These are phyloP conservation scores for Sclerotinia trifoliorum DNA, from an alignment of 2,329 filamentous ascomycete species.

Conservation along the genomic window DNA sequence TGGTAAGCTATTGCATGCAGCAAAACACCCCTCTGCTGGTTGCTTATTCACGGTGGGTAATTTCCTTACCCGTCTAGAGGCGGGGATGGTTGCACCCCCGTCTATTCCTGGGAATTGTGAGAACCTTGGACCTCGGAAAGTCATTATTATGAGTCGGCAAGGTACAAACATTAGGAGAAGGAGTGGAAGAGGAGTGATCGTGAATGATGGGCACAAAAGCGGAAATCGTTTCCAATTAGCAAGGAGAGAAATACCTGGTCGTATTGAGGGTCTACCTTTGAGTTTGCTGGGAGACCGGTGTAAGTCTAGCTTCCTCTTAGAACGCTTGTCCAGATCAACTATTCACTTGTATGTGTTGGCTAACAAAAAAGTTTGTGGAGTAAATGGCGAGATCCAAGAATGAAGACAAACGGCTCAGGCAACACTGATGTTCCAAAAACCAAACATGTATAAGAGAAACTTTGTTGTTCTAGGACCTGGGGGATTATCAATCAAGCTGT, in stretches of 20 bases:
- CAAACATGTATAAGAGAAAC: not conserved
- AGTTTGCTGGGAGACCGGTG: constrained; percentile 17
- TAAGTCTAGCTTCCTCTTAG: not conserved
- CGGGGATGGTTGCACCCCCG: constrained; percentile 2
- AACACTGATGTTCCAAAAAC: not conserved
- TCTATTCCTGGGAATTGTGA: constrained; percentile 6
- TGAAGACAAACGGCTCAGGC: not conserved
- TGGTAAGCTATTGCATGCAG: not conserved
- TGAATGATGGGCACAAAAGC: no score
- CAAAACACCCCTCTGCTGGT: not conserved
- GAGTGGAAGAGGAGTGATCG: not conserved
- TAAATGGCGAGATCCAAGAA: constrained; percentile 13
- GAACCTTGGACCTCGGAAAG: not conserved
- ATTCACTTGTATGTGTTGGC: not conserved
- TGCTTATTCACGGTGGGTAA: not conserved
- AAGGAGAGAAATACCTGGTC: constrained; percentile 5
- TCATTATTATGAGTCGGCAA: no score
- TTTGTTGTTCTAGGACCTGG: not conserved
- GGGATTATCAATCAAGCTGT: no score
- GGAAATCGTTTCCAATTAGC: not conserved
- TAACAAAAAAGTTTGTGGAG: not conserved
- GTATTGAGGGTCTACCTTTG: constrained; percentile 11
- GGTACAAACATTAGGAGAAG: not conserved
- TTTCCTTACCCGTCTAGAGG: not conserved
- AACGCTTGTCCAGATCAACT: not conserved